Percentiles rank a stretch among this genome's conserved stretches.
Conservation (phyloP, 306 rosid species). For the Cucurbita pepo region DNA sequence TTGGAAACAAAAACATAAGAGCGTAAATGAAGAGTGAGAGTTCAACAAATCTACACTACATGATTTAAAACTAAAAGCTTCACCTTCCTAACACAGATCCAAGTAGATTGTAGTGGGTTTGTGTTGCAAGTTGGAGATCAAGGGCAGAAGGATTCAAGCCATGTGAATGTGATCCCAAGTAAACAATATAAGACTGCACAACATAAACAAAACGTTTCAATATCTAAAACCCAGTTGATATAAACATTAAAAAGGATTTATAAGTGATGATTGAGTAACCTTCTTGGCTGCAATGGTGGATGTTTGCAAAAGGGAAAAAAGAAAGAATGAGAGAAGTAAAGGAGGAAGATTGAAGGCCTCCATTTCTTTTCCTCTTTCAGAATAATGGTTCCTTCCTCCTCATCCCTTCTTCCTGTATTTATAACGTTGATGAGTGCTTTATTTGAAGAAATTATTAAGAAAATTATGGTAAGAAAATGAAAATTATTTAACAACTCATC, state of each 20-base stretch:
- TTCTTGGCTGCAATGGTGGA: neutral
- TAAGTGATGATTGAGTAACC: neutral
- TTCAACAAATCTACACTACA: neutral
- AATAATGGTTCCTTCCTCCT: too few species aligned
- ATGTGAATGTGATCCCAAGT: conserved; percentile 45
- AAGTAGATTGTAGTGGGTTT: conserved; percentile 23
- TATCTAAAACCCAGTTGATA: too few species aligned
- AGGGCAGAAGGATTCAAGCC: conserved; percentile 20
- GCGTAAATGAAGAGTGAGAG: neutral
- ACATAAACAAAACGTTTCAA: neutral
- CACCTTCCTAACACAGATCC: conserved; percentile 37
- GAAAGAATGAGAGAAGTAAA: neutral
- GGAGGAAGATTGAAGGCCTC: neutral
- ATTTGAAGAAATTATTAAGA: too few species aligned
- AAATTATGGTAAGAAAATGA: too few species aligned
- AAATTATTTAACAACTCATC: too few species aligned
- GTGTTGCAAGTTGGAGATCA: conserved; percentile 17
- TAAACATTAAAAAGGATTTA: too few species aligned
- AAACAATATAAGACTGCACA: conserved; percentile 40
- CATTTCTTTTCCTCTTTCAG: neutral
- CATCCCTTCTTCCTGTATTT: too few species aligned
- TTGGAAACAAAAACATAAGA: neutral
- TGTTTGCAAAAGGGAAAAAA: neutral
- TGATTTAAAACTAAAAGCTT: neutral
- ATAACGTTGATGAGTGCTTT: too few species aligned